phyloP scores from a whole-genome alignment of 768 basidiomycete species.

The Chalciporus chontae region DNA sequence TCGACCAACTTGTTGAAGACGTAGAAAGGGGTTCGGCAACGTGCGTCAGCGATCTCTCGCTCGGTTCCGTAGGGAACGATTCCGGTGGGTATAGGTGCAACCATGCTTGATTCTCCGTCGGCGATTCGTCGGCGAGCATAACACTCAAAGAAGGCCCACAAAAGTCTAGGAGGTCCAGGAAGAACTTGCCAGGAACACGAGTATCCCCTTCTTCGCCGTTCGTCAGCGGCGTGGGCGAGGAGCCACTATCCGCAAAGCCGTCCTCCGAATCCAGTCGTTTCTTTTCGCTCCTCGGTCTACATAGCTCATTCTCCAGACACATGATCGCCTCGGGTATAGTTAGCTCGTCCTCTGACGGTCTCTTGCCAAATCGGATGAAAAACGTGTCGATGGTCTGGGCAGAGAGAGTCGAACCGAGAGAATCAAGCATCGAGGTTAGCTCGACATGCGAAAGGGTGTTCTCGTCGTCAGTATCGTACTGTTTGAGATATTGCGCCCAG shows the following conservation, averaged over 20 bases:
- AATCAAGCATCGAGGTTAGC: constrained; percentile 93
- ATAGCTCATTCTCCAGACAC: constrained; percentile 83
- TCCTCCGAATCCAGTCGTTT: constrained; percentile 54
- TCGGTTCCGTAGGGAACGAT: constrained; percentile 42
- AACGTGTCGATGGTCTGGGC: constrained; percentile 74
- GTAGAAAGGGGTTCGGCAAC: constrained; percentile 28
- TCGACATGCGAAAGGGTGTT: constrained; percentile 74
- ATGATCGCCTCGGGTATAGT: constrained; percentile 76
- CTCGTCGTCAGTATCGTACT: constrained; percentile 89
- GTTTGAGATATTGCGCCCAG: constrained; percentile 84
- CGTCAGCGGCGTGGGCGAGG: constrained; percentile 51
- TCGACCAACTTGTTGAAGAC: constrained; percentile 7
- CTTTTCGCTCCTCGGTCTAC: constrained; percentile 69
- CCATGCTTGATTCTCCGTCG: constrained; percentile 18
- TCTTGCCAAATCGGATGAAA: constrained; percentile 69
- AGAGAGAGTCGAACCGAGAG: constrained; percentile 90
- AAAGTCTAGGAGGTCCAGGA: constrained; percentile 59
- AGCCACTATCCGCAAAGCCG: constrained; percentile 42
- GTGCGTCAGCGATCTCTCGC: constrained; percentile 40
- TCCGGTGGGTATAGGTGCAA: constrained; percentile 12
- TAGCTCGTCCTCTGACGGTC: constrained; percentile 64
- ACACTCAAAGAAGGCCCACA: constrained; percentile 45
- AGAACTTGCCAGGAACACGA: constrained; percentile 34
- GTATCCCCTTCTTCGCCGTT: constrained; percentile 33
- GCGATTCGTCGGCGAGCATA: constrained; percentile 28